Evolutionary conservation across 169 alveolate genomes (phyloP), one percentile per base, ranked within the genome.

Genomic region (Cryptosporidium baileyi): DNA sequence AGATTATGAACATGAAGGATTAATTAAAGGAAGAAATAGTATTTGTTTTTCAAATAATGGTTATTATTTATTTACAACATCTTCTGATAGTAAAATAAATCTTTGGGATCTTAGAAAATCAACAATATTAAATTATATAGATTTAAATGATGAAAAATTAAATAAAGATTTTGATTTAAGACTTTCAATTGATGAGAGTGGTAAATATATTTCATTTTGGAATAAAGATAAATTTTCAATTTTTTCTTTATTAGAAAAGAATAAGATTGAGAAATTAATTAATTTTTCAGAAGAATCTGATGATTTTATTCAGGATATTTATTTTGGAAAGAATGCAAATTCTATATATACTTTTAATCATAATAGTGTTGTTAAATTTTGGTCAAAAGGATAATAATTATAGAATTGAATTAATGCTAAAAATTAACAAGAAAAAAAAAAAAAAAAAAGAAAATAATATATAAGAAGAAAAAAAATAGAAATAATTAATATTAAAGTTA

Each of bases 11-110:
- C 82, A 61, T 61, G 88, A 80, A 38, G 94, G 90, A 13, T 80
- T 93, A 22, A 47, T 91, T 41, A 41, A 60, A 44, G 90, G 92
- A n/a, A 89, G 15, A 11, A 32, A 34, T 26, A 41, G 52, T 63
- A 45, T 94, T 38, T 85, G 93, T 15, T 92, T 94, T 81, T 90
- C 94, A 24, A 96, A 94, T 59, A 93, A 94, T 67, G 97, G 96
- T 4, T 93, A 94, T 80, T 92, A 93, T 65, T 74, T 94, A 67
- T 94, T 95, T 1, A 85, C 96, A 4, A 90, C 91, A 7, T 67
- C 96, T 41, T 67, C 60, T 22, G 94, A 92, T 40, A 91, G 93
- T 44, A 85, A 85, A 51, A 88, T 92, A 63, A n/a, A 36, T 34
- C 60, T 74, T 1, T 74, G 85, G 85, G 85, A 74, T 40, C 67